A percentile compares a stretch with the other conserved stretches of the same genome.
Evolutionary conservation across 192 early-diverging fungal species (phyloP).

Genomic region (Coemansia sp.): DNA sequence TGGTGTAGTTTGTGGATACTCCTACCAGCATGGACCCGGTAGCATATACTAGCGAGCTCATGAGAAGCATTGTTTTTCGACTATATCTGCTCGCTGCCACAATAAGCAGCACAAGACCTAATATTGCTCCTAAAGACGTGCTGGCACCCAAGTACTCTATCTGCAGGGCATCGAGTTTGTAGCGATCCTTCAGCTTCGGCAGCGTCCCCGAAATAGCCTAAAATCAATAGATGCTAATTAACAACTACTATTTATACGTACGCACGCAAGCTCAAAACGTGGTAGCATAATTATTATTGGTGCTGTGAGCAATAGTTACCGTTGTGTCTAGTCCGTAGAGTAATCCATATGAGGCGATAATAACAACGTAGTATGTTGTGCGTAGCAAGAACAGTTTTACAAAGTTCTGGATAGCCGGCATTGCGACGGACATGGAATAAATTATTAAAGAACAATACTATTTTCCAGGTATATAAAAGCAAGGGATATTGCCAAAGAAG

Average conservation of each 20-base stretch:
- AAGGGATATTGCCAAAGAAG: not conserved
- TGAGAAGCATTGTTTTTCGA: constrained; percentile 19
- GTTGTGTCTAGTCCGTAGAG: constrained; percentile 39
- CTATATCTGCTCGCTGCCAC: constrained; percentile 3
- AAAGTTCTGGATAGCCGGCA: constrained; percentile 2
- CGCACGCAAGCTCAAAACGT: not conserved
- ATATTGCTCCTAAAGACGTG: constrained; percentile 27
- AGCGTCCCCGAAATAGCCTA: constrained; percentile 27
- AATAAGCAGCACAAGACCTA: constrained; percentile 26
- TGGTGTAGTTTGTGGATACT: constrained; percentile 8
- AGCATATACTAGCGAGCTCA: constrained; percentile 16
- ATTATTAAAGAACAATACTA: not conserved
- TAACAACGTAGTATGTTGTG: constrained; percentile 20
- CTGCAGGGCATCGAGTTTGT: constrained; percentile 17
- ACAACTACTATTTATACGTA: not conserved
- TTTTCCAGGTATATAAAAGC: not conserved
- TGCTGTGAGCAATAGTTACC: constrained; percentile 16
- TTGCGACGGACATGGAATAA: not conserved
- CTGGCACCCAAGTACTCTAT: constrained; percentile 30
- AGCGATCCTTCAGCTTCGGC: constrained; percentile 15
- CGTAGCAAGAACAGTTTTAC: constrained; percentile 5
- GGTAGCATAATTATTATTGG: too few relatives aligned
- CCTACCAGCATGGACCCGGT: constrained; percentile 20
- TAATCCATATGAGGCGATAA: constrained; percentile 29
- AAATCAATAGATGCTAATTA: not conserved